Percentiles rank a stretch among this genome's conserved stretches.
phyloP scores from a whole-genome alignment of 2,329 filamentous ascomycete genomes.

The Colletotrichum costaricense region DNA sequence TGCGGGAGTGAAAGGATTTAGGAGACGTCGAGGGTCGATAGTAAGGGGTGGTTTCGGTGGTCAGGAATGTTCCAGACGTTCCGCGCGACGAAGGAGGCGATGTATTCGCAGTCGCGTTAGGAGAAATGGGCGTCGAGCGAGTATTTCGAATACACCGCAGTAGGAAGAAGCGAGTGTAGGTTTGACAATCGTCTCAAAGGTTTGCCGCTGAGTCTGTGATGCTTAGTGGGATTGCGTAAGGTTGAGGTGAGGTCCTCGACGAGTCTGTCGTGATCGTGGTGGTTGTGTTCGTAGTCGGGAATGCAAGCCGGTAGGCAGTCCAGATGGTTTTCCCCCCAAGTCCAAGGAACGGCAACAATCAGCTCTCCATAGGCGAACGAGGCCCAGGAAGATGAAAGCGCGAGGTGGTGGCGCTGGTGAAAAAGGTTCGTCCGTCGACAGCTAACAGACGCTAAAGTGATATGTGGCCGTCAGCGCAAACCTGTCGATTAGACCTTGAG shows the following conservation, averaged over 20 bases:
- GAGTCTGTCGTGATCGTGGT: background rate
- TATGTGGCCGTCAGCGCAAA: constrained; percentile 34
- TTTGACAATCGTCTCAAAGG: background rate
- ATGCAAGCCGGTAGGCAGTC: constrained; percentile 9
- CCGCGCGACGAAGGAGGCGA: constrained; percentile 26
- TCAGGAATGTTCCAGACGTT: constrained; percentile 37
- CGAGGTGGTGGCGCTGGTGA: constrained; percentile 30
- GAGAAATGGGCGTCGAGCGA: constrained; percentile 4
- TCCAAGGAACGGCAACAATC: constrained; percentile 26
- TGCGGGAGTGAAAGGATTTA: background rate
- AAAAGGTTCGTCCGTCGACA: constrained; percentile 29
- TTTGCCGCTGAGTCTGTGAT: background rate
- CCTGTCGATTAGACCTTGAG: constrained; percentile 9
- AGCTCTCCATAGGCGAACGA: constrained; percentile 26
- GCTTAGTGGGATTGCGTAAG: background rate
- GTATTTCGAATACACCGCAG: background rate
- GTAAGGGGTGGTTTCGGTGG: constrained; percentile 28
- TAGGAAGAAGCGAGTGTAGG: constrained; percentile 24
- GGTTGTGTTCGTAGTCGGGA: background rate
- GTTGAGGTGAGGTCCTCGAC: constrained; percentile 3
- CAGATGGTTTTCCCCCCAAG: constrained; percentile 22
- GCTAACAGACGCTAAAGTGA: constrained; percentile 30
- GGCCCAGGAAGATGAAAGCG: constrained; percentile 15
- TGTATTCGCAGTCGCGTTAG: constrained; percentile 21
- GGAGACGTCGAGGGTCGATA: constrained; percentile 3